A percentile compares a stretch with the other conserved stretches of the same genome.
Conservation (phyloP, 345 rosid genomes). For the Hibiscus tridactylites region DNA sequence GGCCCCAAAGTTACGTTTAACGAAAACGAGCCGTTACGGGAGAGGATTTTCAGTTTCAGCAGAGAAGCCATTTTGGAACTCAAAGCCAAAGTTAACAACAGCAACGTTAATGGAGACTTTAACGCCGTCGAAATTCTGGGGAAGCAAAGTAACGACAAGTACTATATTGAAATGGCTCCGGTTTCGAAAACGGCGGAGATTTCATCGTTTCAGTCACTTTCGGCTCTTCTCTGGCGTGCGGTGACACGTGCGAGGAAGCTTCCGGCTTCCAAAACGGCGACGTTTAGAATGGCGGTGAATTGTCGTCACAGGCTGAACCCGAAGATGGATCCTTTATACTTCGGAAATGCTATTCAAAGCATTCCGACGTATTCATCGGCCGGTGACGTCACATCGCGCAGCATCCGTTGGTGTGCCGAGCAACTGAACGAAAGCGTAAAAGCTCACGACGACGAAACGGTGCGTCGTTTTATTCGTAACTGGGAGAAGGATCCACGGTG, state of each 20-base stretch:
- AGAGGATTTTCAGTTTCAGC: conserved; percentile 79
- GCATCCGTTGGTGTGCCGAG: conserved; percentile 79
- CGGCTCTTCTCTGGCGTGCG: conserved; percentile 73
- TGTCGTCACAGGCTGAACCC: conserved; percentile 70
- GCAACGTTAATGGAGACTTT: not conserved
- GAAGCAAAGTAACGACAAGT: conserved; percentile 59
- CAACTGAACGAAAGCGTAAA: conserved; percentile 49
- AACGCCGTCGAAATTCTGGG: conserved; percentile 56
- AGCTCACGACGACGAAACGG: conserved; percentile 47
- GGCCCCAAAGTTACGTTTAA: conserved; percentile 73
- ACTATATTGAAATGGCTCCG: conserved; percentile 12
- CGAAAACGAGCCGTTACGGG: conserved; percentile 55
- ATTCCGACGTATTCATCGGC: conserved; percentile 63
- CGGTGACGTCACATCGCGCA: conserved; percentile 54
- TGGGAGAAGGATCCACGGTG: conserved; percentile 82
- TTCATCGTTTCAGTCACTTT: conserved; percentile 83
- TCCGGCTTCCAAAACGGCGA: conserved; percentile 43
- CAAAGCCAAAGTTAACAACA: conserved; percentile 53
- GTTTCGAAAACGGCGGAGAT: conserved; percentile 41
- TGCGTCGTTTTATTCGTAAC: conserved; percentile 37
- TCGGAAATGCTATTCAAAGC: conserved; percentile 98
- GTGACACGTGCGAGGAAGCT: conserved; percentile 82
- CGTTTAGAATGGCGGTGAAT: conserved; percentile 94
- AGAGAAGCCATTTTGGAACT: conserved; percentile 54
- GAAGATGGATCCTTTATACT: conserved; percentile 57